A percentile compares a stretch with the other conserved stretches of the same genome.
phyloP scores from a whole-genome alignment of 257 asterid genomes.

The Solanum pinnatisectum region DNA sequence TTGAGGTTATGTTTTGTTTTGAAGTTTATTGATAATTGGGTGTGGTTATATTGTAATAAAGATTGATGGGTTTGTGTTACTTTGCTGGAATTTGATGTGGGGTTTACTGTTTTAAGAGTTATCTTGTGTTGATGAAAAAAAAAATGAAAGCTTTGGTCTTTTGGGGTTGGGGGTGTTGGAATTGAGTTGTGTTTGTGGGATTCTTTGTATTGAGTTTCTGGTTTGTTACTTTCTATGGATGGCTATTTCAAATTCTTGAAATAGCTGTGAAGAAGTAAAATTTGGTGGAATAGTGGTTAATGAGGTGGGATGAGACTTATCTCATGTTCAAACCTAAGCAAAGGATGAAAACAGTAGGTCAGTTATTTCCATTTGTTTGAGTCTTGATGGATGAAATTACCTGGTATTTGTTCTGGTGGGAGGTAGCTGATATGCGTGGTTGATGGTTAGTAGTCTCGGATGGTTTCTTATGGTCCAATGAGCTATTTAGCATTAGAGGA shows the following conservation, averaged over 20 bases:
- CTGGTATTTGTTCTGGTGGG: background rate
- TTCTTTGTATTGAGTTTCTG: background rate
- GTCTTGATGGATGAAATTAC: background rate
- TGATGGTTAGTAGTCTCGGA: background rate
- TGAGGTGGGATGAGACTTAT: background rate
- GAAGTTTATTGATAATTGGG: background rate
- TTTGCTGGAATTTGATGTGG: background rate
- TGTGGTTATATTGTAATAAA: background rate
- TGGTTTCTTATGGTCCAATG: background rate
- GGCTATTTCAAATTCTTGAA: background rate
- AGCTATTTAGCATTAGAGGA: background rate
- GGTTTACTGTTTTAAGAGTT: background rate
- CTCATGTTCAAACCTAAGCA: background rate
- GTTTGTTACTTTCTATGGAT: background rate
- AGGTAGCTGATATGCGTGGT: background rate
- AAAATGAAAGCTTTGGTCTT: background rate
- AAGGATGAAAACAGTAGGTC: background rate
- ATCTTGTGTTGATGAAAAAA: background rate
- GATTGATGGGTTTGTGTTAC: conserved; percentile 4
- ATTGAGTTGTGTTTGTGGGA: background rate
- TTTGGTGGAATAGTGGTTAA: background rate
- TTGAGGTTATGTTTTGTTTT: background rate
- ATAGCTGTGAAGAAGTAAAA: background rate
- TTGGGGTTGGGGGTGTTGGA: background rate
- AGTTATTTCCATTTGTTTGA: background rate